Percentiles rank a stretch among this genome's conserved stretches.
Evolutionary conservation across 495 filamentous ascomycete genomes (phyloP).

Genomic region (Podospora sp.): DNA sequence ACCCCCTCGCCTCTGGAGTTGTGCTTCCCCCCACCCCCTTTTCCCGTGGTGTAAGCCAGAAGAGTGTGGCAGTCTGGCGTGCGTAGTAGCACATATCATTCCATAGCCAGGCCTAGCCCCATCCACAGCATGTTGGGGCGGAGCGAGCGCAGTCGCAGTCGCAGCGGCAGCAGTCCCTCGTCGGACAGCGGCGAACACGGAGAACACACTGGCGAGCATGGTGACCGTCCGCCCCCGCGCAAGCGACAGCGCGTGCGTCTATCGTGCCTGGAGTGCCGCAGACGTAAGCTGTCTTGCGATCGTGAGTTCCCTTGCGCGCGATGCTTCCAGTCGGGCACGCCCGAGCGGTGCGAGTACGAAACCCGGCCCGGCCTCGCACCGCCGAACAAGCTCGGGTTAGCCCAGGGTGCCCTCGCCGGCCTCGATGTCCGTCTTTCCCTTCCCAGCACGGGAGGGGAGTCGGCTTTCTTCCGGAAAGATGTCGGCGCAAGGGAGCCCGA

Average conservation of each 20-base stretch:
- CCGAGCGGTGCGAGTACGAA: constrained; percentile 54
- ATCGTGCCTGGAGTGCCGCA: constrained; percentile 53
- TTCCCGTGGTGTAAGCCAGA: not conserved
- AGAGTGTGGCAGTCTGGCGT: not conserved
- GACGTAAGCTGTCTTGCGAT: constrained; percentile 55
- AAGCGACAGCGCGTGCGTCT: constrained; percentile 54
- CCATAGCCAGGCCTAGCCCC: not conserved
- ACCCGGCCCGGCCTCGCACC: constrained; percentile 47
- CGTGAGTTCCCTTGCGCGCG: constrained; percentile 55
- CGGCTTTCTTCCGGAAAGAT: constrained; percentile 29
- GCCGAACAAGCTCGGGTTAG: constrained; percentile 41
- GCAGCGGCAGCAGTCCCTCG: constrained; percentile 15
- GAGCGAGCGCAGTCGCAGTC: constrained; percentile 26
- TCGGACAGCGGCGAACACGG: constrained; percentile 29
- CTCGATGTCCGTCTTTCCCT: constrained; percentile 40
- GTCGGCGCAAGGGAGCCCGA: constrained; percentile 43
- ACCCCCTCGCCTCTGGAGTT: constrained; percentile 1
- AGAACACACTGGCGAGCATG: constrained; percentile 27
- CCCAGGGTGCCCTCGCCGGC: constrained; percentile 35
- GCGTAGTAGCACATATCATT: constrained; percentile 3
- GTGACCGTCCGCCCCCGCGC: constrained; percentile 40
- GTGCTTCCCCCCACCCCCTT: not conserved
- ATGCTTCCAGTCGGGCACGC: constrained; percentile 54
- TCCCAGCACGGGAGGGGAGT: constrained; percentile 30
- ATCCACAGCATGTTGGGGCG: constrained; percentile 34